A percentile compares a stretch with the other conserved stretches of the same genome.
These are phyloP conservation scores for Steccherinum ochraceum DNA, from an alignment of 768 basidiomycete genomes.

Conservation along the genomic window DNA sequence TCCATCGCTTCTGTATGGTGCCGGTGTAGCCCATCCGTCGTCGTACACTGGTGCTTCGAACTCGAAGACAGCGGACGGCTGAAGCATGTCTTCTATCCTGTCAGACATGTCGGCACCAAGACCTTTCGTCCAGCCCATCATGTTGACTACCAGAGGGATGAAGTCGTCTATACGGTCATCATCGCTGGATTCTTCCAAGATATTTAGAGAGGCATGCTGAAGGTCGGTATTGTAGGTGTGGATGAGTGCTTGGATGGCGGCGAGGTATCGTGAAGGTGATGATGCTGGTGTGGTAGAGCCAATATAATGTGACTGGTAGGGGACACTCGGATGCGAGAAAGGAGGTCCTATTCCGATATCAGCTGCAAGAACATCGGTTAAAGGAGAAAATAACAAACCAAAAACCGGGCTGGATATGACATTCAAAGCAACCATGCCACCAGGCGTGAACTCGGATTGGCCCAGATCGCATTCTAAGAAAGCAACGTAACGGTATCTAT, in stretches of 20 bases:
- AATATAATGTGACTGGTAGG: conserved; percentile 72
- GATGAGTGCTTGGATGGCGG: conserved; percentile 58
- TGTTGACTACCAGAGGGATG: conserved; percentile 88
- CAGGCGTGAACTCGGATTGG: conserved; percentile 89
- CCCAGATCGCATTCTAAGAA: conserved; percentile 91
- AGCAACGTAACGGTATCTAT: conserved; percentile 77
- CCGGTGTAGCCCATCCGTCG: conserved; percentile 3
- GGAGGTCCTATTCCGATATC: conserved; percentile 85
- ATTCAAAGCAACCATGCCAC: conserved; percentile 78
- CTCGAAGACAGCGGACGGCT: conserved; percentile 56
- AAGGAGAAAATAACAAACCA: conserved; percentile 41
- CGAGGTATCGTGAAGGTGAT: conserved; percentile 70
- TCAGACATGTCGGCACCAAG: conserved; percentile 75
- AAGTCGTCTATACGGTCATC: conserved; percentile 42
- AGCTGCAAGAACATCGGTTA: no score
- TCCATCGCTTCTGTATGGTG: not conserved
- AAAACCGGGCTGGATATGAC: conserved; percentile 62
- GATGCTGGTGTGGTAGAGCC: conserved; percentile 75
- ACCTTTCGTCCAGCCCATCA: conserved; percentile 96
- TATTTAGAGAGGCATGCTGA: conserved; percentile 35
- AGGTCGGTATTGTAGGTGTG: conserved; percentile 67
- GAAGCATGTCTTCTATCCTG: conserved; percentile 61
- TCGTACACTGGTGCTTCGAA: conserved; percentile 23
- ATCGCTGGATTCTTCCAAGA: conserved; percentile 18
- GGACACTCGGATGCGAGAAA: conserved; percentile 75